These are phyloP conservation scores for Daldinia decipiens DNA, from an alignment of 495 filamentous ascomycete genomes.

Conservation along the genomic window DNA sequence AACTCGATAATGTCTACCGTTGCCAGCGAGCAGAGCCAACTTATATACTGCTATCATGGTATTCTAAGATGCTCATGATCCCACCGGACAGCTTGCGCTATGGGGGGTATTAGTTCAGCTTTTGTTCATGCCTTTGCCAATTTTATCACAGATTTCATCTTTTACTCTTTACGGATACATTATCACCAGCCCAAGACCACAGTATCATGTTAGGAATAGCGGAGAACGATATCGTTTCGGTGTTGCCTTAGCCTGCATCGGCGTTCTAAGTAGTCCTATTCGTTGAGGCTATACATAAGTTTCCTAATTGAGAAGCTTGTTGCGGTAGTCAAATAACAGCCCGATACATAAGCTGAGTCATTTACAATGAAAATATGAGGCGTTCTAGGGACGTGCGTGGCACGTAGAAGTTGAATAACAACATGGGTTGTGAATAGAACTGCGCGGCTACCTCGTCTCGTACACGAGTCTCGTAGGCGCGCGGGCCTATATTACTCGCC, in stretches of 20 bases:
- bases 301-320: conserved; percentile 22
- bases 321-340: conserved; percentile 23
- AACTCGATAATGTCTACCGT: conserved; percentile 2
- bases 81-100: neutral
- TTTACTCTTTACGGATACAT: conserved; percentile 1
- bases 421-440: conserved; percentile 12
- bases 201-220: neutral
- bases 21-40: neutral
- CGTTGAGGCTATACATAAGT: conserved; percentile 31
- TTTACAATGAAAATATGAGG: conserved; percentile 20
- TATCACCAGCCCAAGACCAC: neutral
- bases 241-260: neutral
- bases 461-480: conserved; percentile 16
- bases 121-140: neutral
- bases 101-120: neutral
- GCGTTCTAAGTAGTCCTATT: neutral
- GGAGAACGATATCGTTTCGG: neutral
- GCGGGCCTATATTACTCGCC: neutral
- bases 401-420: conserved; percentile 1
- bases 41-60: conserved; percentile 12
- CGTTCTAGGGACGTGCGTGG: neutral
- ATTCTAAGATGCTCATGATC: neutral
- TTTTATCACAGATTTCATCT: conserved; percentile 1
- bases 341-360: conserved; percentile 36
- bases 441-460: conserved; percentile 5